Conservation (phyloP, 2,329 filamentous ascomycete species). For the Fusarium papillatum region DNA sequence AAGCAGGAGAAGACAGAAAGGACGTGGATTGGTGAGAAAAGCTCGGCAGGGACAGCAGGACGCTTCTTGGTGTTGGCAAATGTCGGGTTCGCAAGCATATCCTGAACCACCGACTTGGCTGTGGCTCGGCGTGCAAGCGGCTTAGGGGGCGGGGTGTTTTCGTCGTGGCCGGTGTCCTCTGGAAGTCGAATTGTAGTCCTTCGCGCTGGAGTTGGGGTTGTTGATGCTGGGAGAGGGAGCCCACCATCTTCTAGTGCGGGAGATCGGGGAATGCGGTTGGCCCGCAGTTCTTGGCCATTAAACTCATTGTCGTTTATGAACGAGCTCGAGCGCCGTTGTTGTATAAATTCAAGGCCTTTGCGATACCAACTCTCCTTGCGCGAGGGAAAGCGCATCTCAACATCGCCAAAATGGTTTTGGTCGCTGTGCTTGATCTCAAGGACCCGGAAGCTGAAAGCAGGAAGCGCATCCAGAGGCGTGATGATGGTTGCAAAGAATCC, state of each 20-base stretch:
- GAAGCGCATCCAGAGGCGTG: conserved; percentile 65
- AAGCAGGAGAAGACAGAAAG: conserved; percentile 65
- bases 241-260: conserved; percentile 28
- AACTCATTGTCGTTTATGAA: not conserved
- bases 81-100: conserved; percentile 58
- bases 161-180: not conserved
- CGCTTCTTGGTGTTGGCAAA: conserved; percentile 52
- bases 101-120: conserved; percentile 56
- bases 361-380: conserved; percentile 16
- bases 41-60: conserved; percentile 62
- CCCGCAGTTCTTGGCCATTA: conserved; percentile 3
- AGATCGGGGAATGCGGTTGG: conserved; percentile 14
- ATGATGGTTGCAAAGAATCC: conserved; percentile 75
- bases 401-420: conserved; percentile 23
- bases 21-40: conserved; percentile 66
- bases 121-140: conserved; percentile 49
- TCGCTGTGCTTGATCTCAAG: conserved; percentile 62
- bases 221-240: conserved; percentile 18
- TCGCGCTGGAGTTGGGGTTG: conserved; percentile 8
- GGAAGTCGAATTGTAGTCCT: conserved; percentile 17
- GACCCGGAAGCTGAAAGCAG: conserved; percentile 62
- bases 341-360: conserved; percentile 25
- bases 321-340: conserved; percentile 11
- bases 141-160: conserved; percentile 18
- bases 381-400: conserved; percentile 16